These are phyloP conservation scores for Apiospora pterosperma DNA, from an alignment of 2,329 filamentous ascomycete genomes.

Conservation along the genomic window DNA sequence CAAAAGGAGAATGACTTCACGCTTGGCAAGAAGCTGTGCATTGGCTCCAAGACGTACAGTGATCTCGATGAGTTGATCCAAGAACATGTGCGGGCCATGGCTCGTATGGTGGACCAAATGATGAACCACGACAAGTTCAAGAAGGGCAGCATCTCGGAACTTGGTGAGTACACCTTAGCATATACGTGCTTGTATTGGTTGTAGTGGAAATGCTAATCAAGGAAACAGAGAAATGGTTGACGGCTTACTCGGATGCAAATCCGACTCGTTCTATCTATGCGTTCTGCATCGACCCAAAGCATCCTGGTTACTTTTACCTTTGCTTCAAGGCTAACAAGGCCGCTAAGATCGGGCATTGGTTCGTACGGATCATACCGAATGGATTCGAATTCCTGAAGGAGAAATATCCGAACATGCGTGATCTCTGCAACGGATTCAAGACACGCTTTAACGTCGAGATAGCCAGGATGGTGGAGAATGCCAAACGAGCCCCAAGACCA, in stretches of 20 bases:
- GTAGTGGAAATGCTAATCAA: neutral
- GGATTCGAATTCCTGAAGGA: conserved; percentile 88
- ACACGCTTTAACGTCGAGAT: conserved; percentile 67
- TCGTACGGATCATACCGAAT: conserved; percentile 86
- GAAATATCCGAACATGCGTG: conserved; percentile 90
- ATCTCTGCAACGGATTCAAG: conserved; percentile 97
- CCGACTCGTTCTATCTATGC: conserved; percentile 90
- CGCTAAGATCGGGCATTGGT: conserved; percentile 72
- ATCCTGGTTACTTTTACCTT: conserved; percentile 91
- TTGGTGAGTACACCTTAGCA: conserved; percentile 68
- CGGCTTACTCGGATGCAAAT: conserved; percentile 94
- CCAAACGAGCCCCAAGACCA: conserved; percentile 21
- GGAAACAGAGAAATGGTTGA: conserved; percentile 81
- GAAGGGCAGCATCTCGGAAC: conserved; percentile 71
- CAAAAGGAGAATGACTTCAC: conserved; percentile 98
- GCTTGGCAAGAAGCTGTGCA: conserved; percentile 79
- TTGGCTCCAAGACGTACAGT: conserved; percentile 85
- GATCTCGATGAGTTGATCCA: conserved; percentile 98
- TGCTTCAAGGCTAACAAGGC: conserved; percentile 90
- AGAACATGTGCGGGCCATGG: conserved; percentile 96
- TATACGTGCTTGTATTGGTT: neutral
- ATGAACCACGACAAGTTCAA: conserved; percentile 94
- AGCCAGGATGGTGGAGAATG: conserved; percentile 49
- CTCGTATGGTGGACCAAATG: conserved; percentile 94
- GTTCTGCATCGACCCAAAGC: conserved; percentile 90